Evolutionary conservation across 2,329 filamentous ascomycete species (phyloP), one percentile per base, ranked within the genome.

Genomic region (Trichoderma simmonsii): DNA sequence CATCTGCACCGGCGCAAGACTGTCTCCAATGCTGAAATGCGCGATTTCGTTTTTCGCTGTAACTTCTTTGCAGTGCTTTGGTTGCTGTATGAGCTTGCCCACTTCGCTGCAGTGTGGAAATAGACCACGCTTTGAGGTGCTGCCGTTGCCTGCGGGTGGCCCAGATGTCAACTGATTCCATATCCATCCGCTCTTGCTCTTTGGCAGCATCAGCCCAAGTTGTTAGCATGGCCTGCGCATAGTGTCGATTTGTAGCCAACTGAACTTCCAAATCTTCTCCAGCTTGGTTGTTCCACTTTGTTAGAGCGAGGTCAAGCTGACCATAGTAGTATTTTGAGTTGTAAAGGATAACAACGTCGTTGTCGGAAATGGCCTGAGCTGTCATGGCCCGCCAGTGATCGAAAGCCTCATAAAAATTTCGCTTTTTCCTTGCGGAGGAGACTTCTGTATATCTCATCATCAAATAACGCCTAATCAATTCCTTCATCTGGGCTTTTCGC

Each of bases 31-130:
- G 34, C 48, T 81, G 77, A 28, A 82, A 74, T 21, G 74, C 73
- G 60, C 78, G 77, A 43, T 76, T 77, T 14, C 80, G 77, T 63
- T 76, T 78, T 69, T 82, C 80, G 7, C 77, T 76, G 36, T 78
- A 77, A 64, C 81, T 76, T 66, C 79, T 80, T 71, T 79, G 77
- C 21, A 74, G 74, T 15, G 80, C 80, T 69, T 78, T 79, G 6
- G 71, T 73, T 9, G 81, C 81, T 3, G 81, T 82, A 67, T 83
- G 81, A 11, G 78, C 81, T 64, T 82, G 80, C 1, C 81, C 81
- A 61, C 79, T 77, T 59, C 78, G 79, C 64, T 82, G 81, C 32
- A 83, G 65, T 12, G 80, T 77, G 21, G 80, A 79, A 57, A 81
- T 82, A 1, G 81, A 81, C 81, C 81, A 83, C 9, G 73, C 72